Conservation (phyloP, 163 green algal genomes). For the Coccomyxa subellipsoidea region DNA sequence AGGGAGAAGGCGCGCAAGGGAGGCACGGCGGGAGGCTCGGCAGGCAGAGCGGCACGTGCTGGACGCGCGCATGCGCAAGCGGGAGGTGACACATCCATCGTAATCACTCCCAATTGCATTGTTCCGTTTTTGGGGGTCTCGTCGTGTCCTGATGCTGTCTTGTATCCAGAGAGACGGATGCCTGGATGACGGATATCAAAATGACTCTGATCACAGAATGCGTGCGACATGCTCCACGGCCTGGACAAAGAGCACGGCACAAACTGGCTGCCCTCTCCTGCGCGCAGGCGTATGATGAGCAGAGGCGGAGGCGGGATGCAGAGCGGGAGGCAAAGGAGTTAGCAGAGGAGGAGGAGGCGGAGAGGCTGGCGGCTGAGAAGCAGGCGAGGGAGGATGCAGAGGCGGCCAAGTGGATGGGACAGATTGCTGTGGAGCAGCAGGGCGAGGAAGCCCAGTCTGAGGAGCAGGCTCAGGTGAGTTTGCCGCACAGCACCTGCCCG, state of each 20-base stretch:
- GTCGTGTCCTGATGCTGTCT: no score
- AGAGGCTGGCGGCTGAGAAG: conserved; percentile 57
- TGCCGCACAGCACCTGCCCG: no score
- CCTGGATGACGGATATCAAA: no score
- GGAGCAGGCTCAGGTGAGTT: conserved; percentile 38
- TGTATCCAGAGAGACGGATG: no score
- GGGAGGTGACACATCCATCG: conserved; percentile 11
- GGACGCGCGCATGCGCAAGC: neutral
- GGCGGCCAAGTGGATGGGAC: conserved; percentile 82
- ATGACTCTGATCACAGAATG: no score
- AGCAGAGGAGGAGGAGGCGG: conserved; percentile 52
- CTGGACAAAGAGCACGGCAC: neutral
- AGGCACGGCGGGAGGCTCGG: neutral
- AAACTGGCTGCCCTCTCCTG: neutral
- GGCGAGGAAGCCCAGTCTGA: conserved; percentile 49
- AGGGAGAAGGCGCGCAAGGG: neutral
- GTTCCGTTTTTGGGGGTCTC: no score
- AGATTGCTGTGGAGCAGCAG: conserved; percentile 74
- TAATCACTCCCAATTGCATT: no score
- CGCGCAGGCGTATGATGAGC: conserved; percentile 63
- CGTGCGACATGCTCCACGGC: neutral
- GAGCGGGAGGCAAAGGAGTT: conserved; percentile 64
- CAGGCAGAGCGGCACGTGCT: neutral
- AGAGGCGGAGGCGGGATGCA: conserved; percentile 52
- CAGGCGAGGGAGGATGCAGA: conserved; percentile 69